Percentiles rank a stretch among this genome's conserved stretches.
Conservation (phyloP, 2,329 filamentous ascomycete genomes). For the Calonectria fujianensis region DNA sequence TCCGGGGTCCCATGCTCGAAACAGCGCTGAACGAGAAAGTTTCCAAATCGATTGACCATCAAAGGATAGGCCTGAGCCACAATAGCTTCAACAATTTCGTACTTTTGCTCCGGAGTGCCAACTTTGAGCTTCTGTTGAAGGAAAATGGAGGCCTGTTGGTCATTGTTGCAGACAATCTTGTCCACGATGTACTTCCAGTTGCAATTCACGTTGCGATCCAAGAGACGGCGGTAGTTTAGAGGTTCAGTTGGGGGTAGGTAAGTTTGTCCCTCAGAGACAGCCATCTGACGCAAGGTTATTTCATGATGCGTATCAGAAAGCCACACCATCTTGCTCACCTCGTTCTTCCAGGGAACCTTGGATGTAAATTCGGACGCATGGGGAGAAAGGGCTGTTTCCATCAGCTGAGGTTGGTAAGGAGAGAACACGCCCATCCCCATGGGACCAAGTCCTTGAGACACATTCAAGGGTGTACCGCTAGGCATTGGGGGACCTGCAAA, state of each 20-base stretch:
- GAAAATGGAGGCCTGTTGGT: constrained; percentile 99
- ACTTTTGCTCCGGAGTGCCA: constrained; percentile 95
- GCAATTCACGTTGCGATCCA: constrained; percentile 96
- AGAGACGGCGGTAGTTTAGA: constrained; percentile 94
- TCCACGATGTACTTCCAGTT: constrained; percentile 99
- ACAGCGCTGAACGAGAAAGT: constrained; percentile 98
- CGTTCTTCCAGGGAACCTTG: constrained; percentile 72
- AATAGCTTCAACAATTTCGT: constrained; percentile 97
- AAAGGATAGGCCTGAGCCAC: constrained; percentile 94
- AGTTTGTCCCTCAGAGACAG: constrained; percentile 78
- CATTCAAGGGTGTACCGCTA: constrained; percentile 55
- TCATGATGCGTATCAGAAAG: background rate
- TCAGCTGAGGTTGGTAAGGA: constrained; percentile 73
- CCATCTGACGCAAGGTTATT: constrained; percentile 61
- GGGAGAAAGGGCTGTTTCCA: constrained; percentile 81
- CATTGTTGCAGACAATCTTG: constrained; percentile 99
- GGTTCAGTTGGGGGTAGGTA: constrained; percentile 93
- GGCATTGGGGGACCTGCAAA: constrained; percentile 60
- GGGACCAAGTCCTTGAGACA: constrained; percentile 59
- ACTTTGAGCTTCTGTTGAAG: constrained; percentile 99
- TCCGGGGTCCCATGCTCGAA: constrained; percentile 98
- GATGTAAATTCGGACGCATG: constrained; percentile 85
- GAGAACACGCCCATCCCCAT: constrained; percentile 67
- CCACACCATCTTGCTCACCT: constrained; percentile 63
- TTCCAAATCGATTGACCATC: constrained; percentile 99